Conservation (phyloP, 106 monocot species). For the Apostasia shenzhenica region DNA sequence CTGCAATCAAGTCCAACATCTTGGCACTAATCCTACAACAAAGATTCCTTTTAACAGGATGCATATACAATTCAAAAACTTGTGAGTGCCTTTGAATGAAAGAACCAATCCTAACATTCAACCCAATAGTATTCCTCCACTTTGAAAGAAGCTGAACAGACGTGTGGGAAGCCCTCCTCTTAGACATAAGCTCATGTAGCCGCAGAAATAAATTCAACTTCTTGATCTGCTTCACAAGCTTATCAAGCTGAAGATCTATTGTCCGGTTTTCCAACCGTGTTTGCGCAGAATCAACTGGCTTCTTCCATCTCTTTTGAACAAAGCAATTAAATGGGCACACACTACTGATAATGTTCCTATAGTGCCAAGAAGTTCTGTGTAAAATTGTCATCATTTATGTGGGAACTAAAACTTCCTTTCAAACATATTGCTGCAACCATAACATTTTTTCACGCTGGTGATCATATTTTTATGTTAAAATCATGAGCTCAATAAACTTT, state of each 20-base stretch:
- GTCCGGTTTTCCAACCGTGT: slow-evolving; percentile 65
- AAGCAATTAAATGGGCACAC: background rate
- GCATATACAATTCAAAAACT: slow-evolving; percentile 51
- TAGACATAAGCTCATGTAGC: slow-evolving; percentile 33
- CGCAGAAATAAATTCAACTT: slow-evolving; percentile 39
- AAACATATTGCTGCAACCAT: too few species aligned
- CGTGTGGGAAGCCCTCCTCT: slow-evolving; percentile 29
- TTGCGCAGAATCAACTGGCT: slow-evolving; percentile 63
- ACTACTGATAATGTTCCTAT: background rate
- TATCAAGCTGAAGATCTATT: slow-evolving; percentile 56
- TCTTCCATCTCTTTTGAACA: slow-evolving; percentile 50
- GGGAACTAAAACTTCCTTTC: too few species aligned
- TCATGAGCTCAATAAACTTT: too few species aligned
- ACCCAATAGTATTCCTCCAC: slow-evolving; percentile 37
- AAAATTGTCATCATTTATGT: background rate
- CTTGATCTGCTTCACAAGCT: slow-evolving; percentile 36
- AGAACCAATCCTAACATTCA: slow-evolving; percentile 40
- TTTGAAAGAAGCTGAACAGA: slow-evolving; percentile 54
- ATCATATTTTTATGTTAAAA: too few species aligned
- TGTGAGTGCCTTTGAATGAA: slow-evolving; percentile 65
- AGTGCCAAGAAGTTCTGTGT: background rate
- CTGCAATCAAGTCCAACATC: slow-evolving; percentile 43
- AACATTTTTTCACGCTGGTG: too few species aligned
- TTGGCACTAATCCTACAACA: slow-evolving; percentile 32
- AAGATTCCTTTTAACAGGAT: slow-evolving; percentile 31